A percentile compares a stretch with the other conserved stretches of the same genome.
phyloP scores from a whole-genome alignment of 176 grass and related monocot genomes.

The Cocos nucifera region DNA sequence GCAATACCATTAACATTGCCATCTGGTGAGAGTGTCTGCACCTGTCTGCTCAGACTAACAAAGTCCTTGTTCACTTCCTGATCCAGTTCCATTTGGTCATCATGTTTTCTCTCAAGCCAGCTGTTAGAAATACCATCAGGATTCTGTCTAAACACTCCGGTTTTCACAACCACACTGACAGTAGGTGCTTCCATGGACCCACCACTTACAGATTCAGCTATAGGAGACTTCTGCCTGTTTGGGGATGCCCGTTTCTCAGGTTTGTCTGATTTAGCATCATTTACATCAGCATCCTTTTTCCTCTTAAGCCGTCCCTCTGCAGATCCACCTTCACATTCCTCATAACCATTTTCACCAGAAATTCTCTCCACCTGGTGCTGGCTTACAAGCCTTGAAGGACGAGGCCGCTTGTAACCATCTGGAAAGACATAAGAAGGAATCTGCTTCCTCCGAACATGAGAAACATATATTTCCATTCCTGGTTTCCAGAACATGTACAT shows the following conservation, averaged over 20 bases:
- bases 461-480: constrained; percentile 89
- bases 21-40: no score
- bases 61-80: no score
- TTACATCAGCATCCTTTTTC: constrained; percentile 28
- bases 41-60: no score
- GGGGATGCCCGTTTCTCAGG: constrained; percentile 36
- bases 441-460: constrained; percentile 85
- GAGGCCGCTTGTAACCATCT: constrained; percentile 65
- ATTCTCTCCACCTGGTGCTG: constrained; percentile 39
- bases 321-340: constrained; percentile 15
- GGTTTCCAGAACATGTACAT: constrained; percentile 89
- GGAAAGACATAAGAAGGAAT: constrained; percentile 87
- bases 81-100: no score
- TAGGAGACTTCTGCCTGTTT: constrained; percentile 24
- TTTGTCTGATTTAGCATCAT: constrained; percentile 21
- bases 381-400: constrained; percentile 30
- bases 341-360: constrained; percentile 23
- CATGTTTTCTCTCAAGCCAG: no score
- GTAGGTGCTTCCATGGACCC: neutral
- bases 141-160: no score
- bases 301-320: constrained; percentile 28
- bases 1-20: no score
- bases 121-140: no score
- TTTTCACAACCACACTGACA: no score
- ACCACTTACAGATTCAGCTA: constrained; percentile 17